Percentiles rank a stretch among this genome's conserved stretches.
Evolutionary conservation across 306 rosid species (phyloP).

Genomic region (barrel medic (Medicago truncatula)): MtrunA17r5.0-ANR NC_053042.1:1829001-1829500

Average conservation of each 20-base stretch:
- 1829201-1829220: not conserved
- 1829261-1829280: conserved; percentile 78
- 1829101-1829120: conserved; percentile 58
- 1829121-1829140: conserved; percentile 69
- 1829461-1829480: not conserved
- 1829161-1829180: not conserved
- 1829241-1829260: conserved; percentile 78
- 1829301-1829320: conserved; percentile 24
- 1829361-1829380: not conserved
- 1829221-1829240: conserved; percentile 63
- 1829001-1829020: conserved; percentile 4
- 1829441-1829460: conserved; percentile 9
- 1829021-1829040: conserved; percentile 18
- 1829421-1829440: not conserved
- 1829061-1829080: conserved; percentile 97
- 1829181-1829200: not conserved
- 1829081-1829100: conserved; percentile 87
- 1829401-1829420: not conserved
- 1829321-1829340: not conserved
- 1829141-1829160: conserved; percentile 15
- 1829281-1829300: conserved; percentile 22
- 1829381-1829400: not conserved
- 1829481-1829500: not conserved
- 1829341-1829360: not conserved
- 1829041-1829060: conserved; percentile 90